phyloP scores from a whole-genome alignment of 768 basidiomycete genomes.

The Boletales sp. region DNA sequence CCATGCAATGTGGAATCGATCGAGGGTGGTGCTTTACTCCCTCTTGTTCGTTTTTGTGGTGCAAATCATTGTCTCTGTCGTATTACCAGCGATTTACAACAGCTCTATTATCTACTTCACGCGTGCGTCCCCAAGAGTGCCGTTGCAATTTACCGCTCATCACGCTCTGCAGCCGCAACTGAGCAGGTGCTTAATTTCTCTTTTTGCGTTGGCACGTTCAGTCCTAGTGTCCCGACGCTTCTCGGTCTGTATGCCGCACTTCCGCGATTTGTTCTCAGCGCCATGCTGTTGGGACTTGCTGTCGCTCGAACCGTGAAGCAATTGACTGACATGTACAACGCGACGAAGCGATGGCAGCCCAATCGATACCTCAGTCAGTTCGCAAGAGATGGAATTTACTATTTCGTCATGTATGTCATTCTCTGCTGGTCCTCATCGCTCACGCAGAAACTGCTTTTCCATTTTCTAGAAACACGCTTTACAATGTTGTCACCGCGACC shows the following conservation, averaged over 20 bases:
- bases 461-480: neutral
- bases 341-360: neutral
- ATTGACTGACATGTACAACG: neutral
- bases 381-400: conserved; percentile 2
- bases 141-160: neutral
- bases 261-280: neutral
- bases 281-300: neutral
- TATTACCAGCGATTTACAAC: conserved; percentile 2
- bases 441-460: too few relatives aligned
- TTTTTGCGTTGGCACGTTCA: neutral
- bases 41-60: conserved; percentile 3
- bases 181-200: neutral
- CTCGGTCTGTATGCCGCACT: neutral
- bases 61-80: neutral
- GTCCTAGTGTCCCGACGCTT: neutral
- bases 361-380: conserved; percentile 3
- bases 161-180: too few relatives aligned
- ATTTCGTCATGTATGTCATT: conserved; percentile 20
- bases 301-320: neutral
- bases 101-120: conserved; percentile 1
- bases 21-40: conserved; percentile 1
- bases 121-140: neutral
- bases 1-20: conserved; percentile 12
- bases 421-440: neutral
- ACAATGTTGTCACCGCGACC: neutral